phyloP scores from a whole-genome alignment of 2,329 filamentous ascomycete species.

The Sarocladiaceae sp. region DNA sequence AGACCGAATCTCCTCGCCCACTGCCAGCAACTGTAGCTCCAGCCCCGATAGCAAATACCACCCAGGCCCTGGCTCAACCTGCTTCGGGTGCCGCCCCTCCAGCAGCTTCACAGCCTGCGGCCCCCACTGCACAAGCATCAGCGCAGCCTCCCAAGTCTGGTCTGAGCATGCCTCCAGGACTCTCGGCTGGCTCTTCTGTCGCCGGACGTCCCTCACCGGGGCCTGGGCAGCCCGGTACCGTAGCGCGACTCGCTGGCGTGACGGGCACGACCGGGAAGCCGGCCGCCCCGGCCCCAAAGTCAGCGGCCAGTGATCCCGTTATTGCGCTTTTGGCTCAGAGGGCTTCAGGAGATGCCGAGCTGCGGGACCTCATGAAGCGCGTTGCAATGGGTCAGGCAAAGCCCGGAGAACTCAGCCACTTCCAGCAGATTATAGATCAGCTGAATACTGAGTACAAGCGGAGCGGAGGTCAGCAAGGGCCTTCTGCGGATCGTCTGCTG shows the following conservation, averaged over 20 bases:
- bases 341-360: slow-evolving; percentile 66
- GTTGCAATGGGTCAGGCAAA: slow-evolving; percentile 73
- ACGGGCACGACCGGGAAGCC: slow-evolving; percentile 12
- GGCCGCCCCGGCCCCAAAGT: slow-evolving; percentile 16
- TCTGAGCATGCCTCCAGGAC: slow-evolving; percentile 2
- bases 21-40: slow-evolving; percentile 1
- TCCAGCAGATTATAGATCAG: slow-evolving; percentile 78
- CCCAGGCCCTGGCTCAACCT: neutral
- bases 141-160: slow-evolving; percentile 18
- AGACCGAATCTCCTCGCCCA: slow-evolving; percentile 6
- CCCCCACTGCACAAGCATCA: slow-evolving; percentile 16
- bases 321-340: slow-evolving; percentile 75
- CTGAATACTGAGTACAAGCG: slow-evolving; percentile 59
- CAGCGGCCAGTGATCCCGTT: slow-evolving; percentile 60
- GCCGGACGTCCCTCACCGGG: slow-evolving; percentile 1
- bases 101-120: slow-evolving; percentile 1
- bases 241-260: neutral
- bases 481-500: slow-evolving; percentile 49
- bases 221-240: neutral
- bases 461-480: slow-evolving; percentile 45
- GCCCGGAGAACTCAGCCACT: slow-evolving; percentile 66
- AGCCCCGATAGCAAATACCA: neutral
- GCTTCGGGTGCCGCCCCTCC: slow-evolving; percentile 7
- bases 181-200: slow-evolving; percentile 7
- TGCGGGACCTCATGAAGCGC: slow-evolving; percentile 78